Conservation (phyloP, 2,329 filamentous ascomycete species). For the Hypoxylon sp. region DNA sequence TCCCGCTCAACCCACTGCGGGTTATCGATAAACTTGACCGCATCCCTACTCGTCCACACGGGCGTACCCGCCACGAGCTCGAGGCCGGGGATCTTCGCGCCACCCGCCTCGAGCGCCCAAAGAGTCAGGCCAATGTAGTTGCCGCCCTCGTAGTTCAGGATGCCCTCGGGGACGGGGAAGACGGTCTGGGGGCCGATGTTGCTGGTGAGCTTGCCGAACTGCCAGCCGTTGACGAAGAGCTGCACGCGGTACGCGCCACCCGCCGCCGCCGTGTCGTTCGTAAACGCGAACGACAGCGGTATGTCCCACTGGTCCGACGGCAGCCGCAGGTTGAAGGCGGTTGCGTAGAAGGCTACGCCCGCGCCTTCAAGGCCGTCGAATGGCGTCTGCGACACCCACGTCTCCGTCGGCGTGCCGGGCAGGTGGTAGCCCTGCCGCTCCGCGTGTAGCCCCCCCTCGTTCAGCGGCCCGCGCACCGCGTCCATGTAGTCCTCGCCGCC, state of each 20-base stretch:
- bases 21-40: slow-evolving; percentile 33
- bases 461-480: slow-evolving; percentile 70
- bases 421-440: slow-evolving; percentile 74
- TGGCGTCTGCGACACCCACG: slow-evolving; percentile 54
- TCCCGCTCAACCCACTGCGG: slow-evolving; percentile 29
- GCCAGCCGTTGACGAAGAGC: slow-evolving; percentile 81
- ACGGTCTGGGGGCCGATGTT: slow-evolving; percentile 78
- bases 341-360: slow-evolving; percentile 69
- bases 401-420: slow-evolving; percentile 61
- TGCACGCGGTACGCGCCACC: slow-evolving; percentile 65
- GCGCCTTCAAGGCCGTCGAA: slow-evolving; percentile 58
- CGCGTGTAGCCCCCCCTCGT: slow-evolving; percentile 73
- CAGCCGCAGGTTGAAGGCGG: slow-evolving; percentile 66
- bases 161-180: slow-evolving; percentile 79
- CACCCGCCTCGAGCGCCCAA: slow-evolving; percentile 72
- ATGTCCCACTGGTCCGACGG: slow-evolving; percentile 67
- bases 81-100: slow-evolving; percentile 63
- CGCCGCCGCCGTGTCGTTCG: slow-evolving; percentile 53
- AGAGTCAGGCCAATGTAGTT: slow-evolving; percentile 78
- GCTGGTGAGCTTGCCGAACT: slow-evolving; percentile 71
- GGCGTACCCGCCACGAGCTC: slow-evolving; percentile 57
- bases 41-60: slow-evolving; percentile 45
- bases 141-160: slow-evolving; percentile 75
- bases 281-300: slow-evolving; percentile 70
- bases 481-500: slow-evolving; percentile 73